Evolutionary conservation across 2,329 filamentous ascomycete genomes (phyloP), one percentile per base, ranked within the genome.

Genomic region (Diaporthe aspalathi): DNA sequence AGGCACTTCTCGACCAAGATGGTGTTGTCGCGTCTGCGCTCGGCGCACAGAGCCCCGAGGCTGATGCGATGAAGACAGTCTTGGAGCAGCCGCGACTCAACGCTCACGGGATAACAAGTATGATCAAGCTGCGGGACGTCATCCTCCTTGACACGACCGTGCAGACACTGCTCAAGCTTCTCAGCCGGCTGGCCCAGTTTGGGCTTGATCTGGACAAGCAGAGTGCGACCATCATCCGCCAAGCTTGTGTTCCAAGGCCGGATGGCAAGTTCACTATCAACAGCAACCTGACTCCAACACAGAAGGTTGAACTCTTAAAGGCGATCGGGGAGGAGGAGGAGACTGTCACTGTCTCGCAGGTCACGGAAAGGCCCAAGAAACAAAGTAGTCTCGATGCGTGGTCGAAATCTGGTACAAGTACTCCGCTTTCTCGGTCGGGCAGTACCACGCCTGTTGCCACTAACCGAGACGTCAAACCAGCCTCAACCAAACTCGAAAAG

Each of bases 41-140:
- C 47, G 80, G 79, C 66, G 75, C 76, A 2, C 72, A 76, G 20
- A 63, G 43, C n/a, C 76, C 72, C 74, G 81, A 72, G 79, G 82
- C 40, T 81, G 87, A 76, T 69, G 79, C 78, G 35, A 83, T 85
- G 81, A 82, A 78, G 67, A 77, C 76, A 67, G 86, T 94, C 38
- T 83, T 95, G 22, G 86, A 90, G 66, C 85, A 89, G 17, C 92
- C 93, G 2, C 89, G 89, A 6, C 81, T 81, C 65, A 87, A 82
- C 66, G 84, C 93, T 14, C 88, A 92, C 79, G 90, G 90, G 20
- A 91, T 97, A 81, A 91, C 92, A 47, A 94, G 92, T 79, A 97
- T 97, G 94, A 88, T 99, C 68, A 91, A 96, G 70, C 87, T 99
- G 5, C 92, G 95, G 74, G 96, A 99, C 79, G 88, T 90, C 69